Conservation (phyloP, 306 rosid species). For the Cyamopsis tetragonoloba region DNA sequence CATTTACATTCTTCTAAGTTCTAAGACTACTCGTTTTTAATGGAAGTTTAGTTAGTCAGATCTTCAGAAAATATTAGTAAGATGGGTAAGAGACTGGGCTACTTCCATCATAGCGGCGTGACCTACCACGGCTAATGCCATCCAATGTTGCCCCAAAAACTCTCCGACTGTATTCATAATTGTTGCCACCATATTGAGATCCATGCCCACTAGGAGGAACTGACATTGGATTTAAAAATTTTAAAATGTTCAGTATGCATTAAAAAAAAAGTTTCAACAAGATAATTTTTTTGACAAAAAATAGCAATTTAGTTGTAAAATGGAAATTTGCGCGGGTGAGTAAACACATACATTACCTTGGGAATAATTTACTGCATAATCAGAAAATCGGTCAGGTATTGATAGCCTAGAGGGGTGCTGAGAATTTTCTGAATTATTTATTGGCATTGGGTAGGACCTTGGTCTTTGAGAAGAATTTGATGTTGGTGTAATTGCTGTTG, state of each 20-base stretch:
- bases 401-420: constrained; percentile 34
- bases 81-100: constrained; percentile 47
- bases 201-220: constrained; percentile 54
- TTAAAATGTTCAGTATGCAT: constrained; percentile 19
- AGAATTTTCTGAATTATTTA: constrained; percentile 40
- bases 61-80: constrained; percentile 33
- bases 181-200: constrained; percentile 46
- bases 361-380: constrained; percentile 39
- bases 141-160: constrained; percentile 60
- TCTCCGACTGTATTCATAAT: constrained; percentile 68
- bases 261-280: not conserved
- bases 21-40: constrained; percentile 19
- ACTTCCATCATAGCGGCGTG: constrained; percentile 54
- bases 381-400: constrained; percentile 44
- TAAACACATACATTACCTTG: constrained; percentile 49
- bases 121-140: constrained; percentile 56
- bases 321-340: not conserved
- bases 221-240: constrained; percentile 40
- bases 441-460: constrained; percentile 41
- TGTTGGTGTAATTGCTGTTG: constrained; percentile 39
- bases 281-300: not conserved
- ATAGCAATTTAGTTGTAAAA: not conserved
- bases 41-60: constrained; percentile 23
- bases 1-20: constrained; percentile 26
- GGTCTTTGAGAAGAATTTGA: constrained; percentile 49